Conservation (phyloP, 768 basidiomycete genomes). For the Cytidiella melzeri region DNA sequence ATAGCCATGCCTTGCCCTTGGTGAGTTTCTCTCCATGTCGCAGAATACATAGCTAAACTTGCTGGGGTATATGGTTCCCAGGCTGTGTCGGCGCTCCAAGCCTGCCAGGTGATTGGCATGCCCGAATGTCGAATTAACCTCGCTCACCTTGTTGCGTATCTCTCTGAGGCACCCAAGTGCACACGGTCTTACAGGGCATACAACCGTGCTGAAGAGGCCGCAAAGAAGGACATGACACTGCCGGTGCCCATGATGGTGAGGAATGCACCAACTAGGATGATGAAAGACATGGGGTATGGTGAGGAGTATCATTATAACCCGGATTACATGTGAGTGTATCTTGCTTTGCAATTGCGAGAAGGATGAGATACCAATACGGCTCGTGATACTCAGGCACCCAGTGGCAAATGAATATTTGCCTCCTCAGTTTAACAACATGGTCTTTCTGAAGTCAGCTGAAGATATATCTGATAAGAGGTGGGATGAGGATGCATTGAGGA, state of each 20-base stretch:
- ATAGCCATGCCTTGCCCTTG: conserved; percentile 68
- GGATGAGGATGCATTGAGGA: conserved; percentile 40
- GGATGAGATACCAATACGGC: neutral
- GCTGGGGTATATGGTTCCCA: conserved; percentile 21
- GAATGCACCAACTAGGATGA: conserved; percentile 66
- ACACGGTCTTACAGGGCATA: conserved; percentile 79
- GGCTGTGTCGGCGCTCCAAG: conserved; percentile 58
- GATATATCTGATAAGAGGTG: conserved; percentile 36
- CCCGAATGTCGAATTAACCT: conserved; percentile 77
- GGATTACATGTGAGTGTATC: conserved; percentile 30
- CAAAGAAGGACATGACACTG: conserved; percentile 42
- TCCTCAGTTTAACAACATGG: conserved; percentile 29
- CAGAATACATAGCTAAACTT: conserved; percentile 12
- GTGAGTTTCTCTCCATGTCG: conserved; percentile 33
- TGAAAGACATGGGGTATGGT: conserved; percentile 47
- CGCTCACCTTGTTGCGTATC: conserved; percentile 70
- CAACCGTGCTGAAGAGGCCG: conserved; percentile 57
- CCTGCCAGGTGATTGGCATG: conserved; percentile 72
- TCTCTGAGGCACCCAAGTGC: conserved; percentile 79
- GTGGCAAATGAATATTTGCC: conserved; percentile 50
- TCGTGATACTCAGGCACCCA: conserved; percentile 39
- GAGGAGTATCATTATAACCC: conserved; percentile 47
- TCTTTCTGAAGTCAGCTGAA: conserved; percentile 33
- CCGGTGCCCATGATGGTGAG: conserved; percentile 69
- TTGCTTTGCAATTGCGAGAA: neutral